A percentile compares a stretch with the other conserved stretches of the same genome.
phyloP scores from a whole-genome alignment of 208 protist genomes.

The Trypanosoma platydactyli region DNA sequence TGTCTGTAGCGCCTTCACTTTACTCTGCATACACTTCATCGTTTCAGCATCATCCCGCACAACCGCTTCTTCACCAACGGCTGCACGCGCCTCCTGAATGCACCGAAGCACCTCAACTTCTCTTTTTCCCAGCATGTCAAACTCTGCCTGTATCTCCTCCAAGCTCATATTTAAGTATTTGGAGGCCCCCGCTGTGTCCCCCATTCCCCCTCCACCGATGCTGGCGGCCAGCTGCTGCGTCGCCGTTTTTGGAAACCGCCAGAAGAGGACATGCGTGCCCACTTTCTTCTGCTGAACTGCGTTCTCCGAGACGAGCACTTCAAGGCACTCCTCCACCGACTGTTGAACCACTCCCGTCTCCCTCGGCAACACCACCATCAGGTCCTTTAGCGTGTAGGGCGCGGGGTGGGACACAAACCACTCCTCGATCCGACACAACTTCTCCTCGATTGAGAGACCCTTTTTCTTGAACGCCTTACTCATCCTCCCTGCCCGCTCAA shows the following conservation, averaged over 20 bases:
- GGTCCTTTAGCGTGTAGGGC: slow-evolving; percentile 85
- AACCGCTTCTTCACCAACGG: slow-evolving; percentile 25
- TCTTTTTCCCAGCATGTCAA: slow-evolving; percentile 6
- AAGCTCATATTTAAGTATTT: slow-evolving; percentile 25
- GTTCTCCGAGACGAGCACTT: slow-evolving; percentile 71
- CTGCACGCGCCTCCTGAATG: slow-evolving; percentile 13
- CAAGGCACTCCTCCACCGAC: slow-evolving; percentile 79
- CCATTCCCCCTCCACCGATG: background rate
- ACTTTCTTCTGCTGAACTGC: slow-evolving; percentile 70
- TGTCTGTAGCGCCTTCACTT: slow-evolving; percentile 7
- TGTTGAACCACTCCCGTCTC: slow-evolving; percentile 82
- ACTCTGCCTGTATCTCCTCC: slow-evolving; percentile 11
- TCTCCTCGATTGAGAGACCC: slow-evolving; percentile 88
- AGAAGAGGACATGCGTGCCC: slow-evolving; percentile 77
- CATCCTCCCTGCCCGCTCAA: slow-evolving; percentile 2
- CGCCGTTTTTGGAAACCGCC: slow-evolving; percentile 66
- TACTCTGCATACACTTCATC: slow-evolving; percentile 20
- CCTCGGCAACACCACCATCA: slow-evolving; percentile 54
- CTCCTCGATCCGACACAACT: slow-evolving; percentile 51
- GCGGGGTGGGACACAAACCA: slow-evolving; percentile 62
- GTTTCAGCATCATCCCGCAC: slow-evolving; percentile 15
- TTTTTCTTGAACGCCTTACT: slow-evolving; percentile 51
- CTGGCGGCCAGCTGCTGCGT: slow-evolving; percentile 27
- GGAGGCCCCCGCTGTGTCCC: background rate
- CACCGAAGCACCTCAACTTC: slow-evolving; percentile 11